Evolutionary conservation across 2,329 filamentous ascomycete species (phyloP).

Genomic region (Trichoderma oligosporum): DNA sequence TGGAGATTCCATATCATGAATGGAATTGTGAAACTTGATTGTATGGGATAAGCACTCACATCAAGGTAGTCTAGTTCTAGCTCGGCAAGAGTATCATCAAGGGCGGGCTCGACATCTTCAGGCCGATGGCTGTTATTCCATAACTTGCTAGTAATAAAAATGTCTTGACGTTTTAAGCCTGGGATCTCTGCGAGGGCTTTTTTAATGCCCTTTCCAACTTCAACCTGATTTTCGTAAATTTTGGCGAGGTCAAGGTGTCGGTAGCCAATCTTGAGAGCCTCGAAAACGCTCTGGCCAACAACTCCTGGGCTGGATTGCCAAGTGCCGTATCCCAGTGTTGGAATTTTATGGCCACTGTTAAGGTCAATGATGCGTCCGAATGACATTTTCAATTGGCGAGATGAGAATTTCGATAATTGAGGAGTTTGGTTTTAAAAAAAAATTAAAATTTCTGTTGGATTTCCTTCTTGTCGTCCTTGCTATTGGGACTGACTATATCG

Average conservation of each 20-base stretch:
- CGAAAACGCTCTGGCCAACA: slow-evolving; percentile 60
- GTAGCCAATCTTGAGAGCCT: slow-evolving; percentile 60
- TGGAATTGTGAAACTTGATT: not conserved
- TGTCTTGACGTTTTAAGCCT: slow-evolving; percentile 45
- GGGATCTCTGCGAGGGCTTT: slow-evolving; percentile 43
- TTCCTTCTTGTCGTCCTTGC: not conserved
- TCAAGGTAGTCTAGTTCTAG: slow-evolving; percentile 57
- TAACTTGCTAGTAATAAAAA: slow-evolving; percentile 55
- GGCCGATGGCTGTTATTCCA: slow-evolving; percentile 59
- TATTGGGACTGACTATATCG: not conserved
- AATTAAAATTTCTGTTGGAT: too few species aligned
- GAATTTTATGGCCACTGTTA: slow-evolving; percentile 63
- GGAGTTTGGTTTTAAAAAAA: not conserved
- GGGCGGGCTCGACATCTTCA: slow-evolving; percentile 52
- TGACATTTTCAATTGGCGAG: slow-evolving; percentile 45
- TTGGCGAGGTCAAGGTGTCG: slow-evolving; percentile 55
- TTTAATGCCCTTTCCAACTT: slow-evolving; percentile 54
- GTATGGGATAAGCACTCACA: slow-evolving; percentile 25
- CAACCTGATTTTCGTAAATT: slow-evolving; percentile 61
- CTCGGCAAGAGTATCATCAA: slow-evolving; percentile 53
- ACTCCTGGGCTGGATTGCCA: slow-evolving; percentile 65
- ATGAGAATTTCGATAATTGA: not conserved
- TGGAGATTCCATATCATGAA: not conserved
- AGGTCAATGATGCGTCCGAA: slow-evolving; percentile 53
- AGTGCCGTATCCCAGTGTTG: slow-evolving; percentile 57